Conservation (phyloP, 2,329 filamentous ascomycete species). For the Onygena corvina region DNA sequence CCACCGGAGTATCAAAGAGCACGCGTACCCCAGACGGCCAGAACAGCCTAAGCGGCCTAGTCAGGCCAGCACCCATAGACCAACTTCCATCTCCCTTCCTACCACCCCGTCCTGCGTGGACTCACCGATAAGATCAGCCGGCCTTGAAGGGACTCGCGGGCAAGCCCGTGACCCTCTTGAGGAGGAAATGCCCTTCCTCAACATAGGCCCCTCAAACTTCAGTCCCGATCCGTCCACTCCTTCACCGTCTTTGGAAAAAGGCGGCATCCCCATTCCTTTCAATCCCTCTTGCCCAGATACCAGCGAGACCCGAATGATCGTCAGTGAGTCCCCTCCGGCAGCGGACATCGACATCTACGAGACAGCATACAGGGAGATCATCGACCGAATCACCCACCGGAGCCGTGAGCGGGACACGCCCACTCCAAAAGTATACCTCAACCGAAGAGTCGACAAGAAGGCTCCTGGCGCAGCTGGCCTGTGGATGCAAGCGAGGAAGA, state of each 20-base stretch:
- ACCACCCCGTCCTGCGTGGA: conserved; percentile 20
- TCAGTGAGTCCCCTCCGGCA: conserved; percentile 64
- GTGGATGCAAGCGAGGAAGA: not conserved
- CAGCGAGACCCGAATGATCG: conserved; percentile 8
- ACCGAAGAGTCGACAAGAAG: conserved; percentile 36
- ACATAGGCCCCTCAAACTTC: conserved; percentile 54
- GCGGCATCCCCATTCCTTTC: not conserved
- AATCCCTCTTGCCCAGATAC: not conserved
- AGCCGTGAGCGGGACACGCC: conserved; percentile 30
- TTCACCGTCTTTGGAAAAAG: not conserved
- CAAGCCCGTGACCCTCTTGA: conserved; percentile 54
- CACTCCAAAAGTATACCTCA: conserved; percentile 48
- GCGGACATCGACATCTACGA: conserved; percentile 85
- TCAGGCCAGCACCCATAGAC: conserved; percentile 10
- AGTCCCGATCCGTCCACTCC: conserved; percentile 19
- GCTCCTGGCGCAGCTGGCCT: not conserved
- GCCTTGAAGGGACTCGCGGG: conserved; percentile 41
- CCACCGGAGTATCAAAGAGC: conserved; percentile 1
- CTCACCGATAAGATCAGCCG: conserved; percentile 27
- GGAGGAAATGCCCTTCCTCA: conserved; percentile 57
- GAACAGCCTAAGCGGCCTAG: not conserved
- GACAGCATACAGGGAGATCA: conserved; percentile 70
- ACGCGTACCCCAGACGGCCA: not conserved
- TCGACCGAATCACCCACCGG: conserved; percentile 53
- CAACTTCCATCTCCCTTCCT: not conserved